These are phyloP conservation scores for Fusarium haematococcum DNA, from an alignment of 2,329 filamentous ascomycete genomes.

Conservation along the genomic window DNA sequence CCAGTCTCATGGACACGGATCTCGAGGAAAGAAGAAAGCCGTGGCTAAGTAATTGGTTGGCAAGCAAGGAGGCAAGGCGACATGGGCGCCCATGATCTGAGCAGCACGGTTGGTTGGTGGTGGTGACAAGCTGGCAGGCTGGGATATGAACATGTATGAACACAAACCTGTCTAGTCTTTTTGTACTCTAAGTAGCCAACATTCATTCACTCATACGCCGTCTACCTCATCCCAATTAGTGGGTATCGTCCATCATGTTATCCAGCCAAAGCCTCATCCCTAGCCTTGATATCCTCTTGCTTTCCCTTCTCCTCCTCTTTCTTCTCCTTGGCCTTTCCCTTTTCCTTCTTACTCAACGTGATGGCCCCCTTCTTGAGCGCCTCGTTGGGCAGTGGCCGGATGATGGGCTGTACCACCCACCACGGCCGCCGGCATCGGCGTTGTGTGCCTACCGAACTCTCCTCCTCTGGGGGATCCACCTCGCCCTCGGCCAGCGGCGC, in stretches of 20 bases:
- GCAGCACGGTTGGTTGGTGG: neutral
- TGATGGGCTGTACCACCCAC: slow-evolving; percentile 91
- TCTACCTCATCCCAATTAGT: slow-evolving; percentile 13
- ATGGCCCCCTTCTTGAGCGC: slow-evolving; percentile 85
- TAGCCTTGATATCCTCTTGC: slow-evolving; percentile 41
- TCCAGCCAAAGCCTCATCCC: slow-evolving; percentile 43
- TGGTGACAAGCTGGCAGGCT: neutral
- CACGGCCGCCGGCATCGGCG: slow-evolving; percentile 82
- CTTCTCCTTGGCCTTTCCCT: slow-evolving; percentile 51
- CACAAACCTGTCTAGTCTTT: neutral
- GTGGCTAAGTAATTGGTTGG: neutral
- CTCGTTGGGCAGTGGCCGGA: slow-evolving; percentile 88
- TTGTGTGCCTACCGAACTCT: slow-evolving; percentile 76
- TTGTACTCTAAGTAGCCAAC: neutral
- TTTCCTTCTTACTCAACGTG: slow-evolving; percentile 77
- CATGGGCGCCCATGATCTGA: neutral
- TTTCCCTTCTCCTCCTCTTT: slow-evolving; percentile 39
- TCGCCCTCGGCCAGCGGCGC: slow-evolving; percentile 44
- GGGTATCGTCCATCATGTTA: slow-evolving; percentile 18
- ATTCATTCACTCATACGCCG: slow-evolving; percentile 16
- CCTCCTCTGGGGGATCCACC: slow-evolving; percentile 56
- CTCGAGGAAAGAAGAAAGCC: neutral
- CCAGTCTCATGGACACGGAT: neutral
- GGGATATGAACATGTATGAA: neutral
- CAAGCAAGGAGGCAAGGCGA: neutral